Percentiles rank a stretch among this genome's conserved stretches.
Conservation (phyloP, 2,329 filamentous ascomycete species). For the Colletotrichum camelliae region DNA sequence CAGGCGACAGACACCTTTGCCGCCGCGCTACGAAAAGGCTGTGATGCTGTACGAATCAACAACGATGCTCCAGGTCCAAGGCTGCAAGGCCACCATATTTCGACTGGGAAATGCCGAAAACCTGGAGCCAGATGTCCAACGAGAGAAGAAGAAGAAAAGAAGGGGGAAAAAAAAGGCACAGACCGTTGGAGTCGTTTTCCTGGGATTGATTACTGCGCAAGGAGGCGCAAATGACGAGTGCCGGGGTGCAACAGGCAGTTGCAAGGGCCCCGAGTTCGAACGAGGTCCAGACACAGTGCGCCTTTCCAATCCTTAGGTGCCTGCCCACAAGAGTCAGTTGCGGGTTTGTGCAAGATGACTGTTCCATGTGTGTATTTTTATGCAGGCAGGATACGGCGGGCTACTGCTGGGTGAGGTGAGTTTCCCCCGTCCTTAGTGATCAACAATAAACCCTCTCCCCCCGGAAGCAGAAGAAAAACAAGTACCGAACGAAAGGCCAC, state of each 20-base stretch:
- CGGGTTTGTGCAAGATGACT: not conserved
- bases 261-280: not conserved
- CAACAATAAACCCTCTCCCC: not conserved
- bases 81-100: not conserved
- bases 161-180: not conserved
- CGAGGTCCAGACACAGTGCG: conserved; percentile 15
- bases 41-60: not conserved
- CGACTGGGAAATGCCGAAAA: not conserved
- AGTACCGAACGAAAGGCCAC: not conserved
- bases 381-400: not conserved
- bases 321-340: not conserved
- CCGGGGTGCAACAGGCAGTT: not conserved
- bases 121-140: not conserved
- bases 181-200: conserved; percentile 4
- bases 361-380: not conserved
- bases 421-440: not conserved
- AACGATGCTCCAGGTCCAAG: not conserved
- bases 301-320: too few species aligned
- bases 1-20: not conserved
- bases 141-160: not conserved
- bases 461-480: not conserved
- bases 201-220: conserved; percentile 8
- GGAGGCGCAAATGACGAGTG: conserved; percentile 16
- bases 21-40: not conserved
- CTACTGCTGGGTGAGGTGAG: not conserved